Conservation (phyloP, 1,139 yeast genomes). For the Petasospora fabianii region DNA sequence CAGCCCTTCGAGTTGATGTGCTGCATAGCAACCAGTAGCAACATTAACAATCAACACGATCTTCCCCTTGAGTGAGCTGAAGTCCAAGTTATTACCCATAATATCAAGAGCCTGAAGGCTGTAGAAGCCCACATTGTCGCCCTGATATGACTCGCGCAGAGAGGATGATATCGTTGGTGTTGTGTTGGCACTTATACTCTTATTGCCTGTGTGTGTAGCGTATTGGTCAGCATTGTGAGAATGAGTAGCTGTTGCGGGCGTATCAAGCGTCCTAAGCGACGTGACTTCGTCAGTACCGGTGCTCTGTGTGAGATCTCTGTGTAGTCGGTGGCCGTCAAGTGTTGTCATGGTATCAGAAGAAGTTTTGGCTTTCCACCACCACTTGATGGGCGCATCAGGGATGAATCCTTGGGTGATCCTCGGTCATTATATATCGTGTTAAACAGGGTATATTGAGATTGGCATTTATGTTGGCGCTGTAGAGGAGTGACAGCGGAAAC, state of each 20-base stretch:
- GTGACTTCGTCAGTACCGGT: background rate
- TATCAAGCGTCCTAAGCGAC: background rate
- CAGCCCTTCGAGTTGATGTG: conserved; percentile 65
- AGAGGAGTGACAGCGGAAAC: too few species aligned
- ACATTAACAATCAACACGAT: conserved; percentile 81
- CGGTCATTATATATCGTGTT: too few species aligned
- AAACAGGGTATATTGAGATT: too few species aligned
- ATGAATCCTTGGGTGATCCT: too few species aligned
- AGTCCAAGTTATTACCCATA: conserved; percentile 53
- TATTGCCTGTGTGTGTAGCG: conserved; percentile 3
- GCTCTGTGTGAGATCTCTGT: conserved; percentile 8
- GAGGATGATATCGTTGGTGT: background rate
- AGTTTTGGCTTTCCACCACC: too few species aligned
- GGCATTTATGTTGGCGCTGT: too few species aligned
- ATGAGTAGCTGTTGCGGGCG: background rate
- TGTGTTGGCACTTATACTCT: background rate
- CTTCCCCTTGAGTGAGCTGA: conserved; percentile 67
- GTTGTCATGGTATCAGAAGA: conserved; percentile 2
- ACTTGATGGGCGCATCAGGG: too few species aligned
- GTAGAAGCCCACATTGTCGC: conserved; percentile 36
- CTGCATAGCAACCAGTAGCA: conserved; percentile 62
- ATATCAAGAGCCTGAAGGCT: conserved; percentile 46
- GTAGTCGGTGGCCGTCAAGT: conserved; percentile 6
- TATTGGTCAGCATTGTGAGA: conserved; percentile 1
- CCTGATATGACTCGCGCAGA: too few species aligned